Conservation (phyloP, 345 rosid genomes). For the Lepidium africanum region DNA sequence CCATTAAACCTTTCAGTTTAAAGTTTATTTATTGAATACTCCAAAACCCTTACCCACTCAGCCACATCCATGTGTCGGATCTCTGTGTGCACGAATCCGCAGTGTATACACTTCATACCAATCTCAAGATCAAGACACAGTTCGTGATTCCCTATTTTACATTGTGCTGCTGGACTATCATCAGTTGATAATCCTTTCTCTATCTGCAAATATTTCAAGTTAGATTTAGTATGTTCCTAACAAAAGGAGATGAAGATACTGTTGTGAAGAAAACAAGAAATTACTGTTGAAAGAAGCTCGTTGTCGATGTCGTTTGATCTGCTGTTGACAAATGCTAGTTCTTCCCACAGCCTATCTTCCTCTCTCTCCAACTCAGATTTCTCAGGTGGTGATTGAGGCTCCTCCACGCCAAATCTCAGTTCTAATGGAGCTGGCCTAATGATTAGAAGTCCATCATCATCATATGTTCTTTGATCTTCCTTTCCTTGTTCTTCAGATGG, state of each 20-base stretch:
- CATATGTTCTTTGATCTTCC: constrained; percentile 6
- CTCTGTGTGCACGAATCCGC: constrained; percentile 33
- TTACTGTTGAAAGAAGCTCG: not conserved
- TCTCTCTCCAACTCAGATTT: not conserved
- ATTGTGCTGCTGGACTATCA: constrained; percentile 3
- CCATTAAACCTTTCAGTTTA: not conserved
- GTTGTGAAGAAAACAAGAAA: not conserved
- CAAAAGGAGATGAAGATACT: not conserved
- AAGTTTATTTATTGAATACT: not conserved
- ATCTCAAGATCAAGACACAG: constrained; percentile 38
- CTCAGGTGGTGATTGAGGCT: constrained; percentile 13
- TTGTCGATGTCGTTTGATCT: not conserved
- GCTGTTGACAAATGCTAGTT: not conserved
- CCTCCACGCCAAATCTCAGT: constrained; percentile 7
- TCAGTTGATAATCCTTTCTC: not conserved
- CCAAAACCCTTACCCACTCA: constrained; percentile 15
- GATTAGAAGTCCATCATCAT: constrained; percentile 16
- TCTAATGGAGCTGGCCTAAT: constrained; percentile 14
- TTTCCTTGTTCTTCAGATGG: not conserved
- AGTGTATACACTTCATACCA: constrained; percentile 39
- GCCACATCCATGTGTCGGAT: constrained; percentile 17
- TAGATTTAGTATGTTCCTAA: not conserved
- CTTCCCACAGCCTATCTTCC: constrained; percentile 5
- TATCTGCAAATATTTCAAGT: constrained; percentile 10
- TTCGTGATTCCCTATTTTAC: constrained; percentile 33